Conservation (phyloP, 2,329 filamentous ascomycete species). For the Ceratocystis harringtonii region DNA sequence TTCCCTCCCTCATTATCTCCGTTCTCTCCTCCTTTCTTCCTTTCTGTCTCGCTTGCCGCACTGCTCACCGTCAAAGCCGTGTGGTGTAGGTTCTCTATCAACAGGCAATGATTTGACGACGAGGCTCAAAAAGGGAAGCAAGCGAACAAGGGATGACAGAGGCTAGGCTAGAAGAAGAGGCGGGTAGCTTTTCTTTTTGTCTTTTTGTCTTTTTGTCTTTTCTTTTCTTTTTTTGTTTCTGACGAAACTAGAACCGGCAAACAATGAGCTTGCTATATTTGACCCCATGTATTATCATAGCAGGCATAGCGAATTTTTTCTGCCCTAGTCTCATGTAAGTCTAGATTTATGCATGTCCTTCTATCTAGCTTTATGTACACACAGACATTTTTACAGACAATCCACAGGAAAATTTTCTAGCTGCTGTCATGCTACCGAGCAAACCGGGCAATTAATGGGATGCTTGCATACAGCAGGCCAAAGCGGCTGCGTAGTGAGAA, state of each 20-base stretch:
- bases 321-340: too few relatives aligned
- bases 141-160: not conserved
- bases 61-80: not conserved
- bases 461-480: not conserved
- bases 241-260: too few relatives aligned
- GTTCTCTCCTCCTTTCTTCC: not conserved
- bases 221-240: too few relatives aligned
- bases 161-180: not conserved
- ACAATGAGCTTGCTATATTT: too few relatives aligned
- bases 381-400: not conserved
- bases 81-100: not conserved
- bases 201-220: too few relatives aligned
- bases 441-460: not conserved
- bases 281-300: too few relatives aligned
- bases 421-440: not conserved
- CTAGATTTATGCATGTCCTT: too few relatives aligned
- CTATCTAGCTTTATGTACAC: not conserved
- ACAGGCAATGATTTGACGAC: not conserved
- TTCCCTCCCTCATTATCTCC: not conserved
- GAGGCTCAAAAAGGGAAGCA: not conserved
- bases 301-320: too few relatives aligned
- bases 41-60: not conserved
- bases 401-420: not conserved
- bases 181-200: too few relatives aligned
- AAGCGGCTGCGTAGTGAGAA: not conserved